A percentile compares a stretch with the other conserved stretches of the same genome.
Evolutionary conservation across 1,284 basidiomycete genomes (phyloP).

Genomic region (Puccinia polysora): DNA sequence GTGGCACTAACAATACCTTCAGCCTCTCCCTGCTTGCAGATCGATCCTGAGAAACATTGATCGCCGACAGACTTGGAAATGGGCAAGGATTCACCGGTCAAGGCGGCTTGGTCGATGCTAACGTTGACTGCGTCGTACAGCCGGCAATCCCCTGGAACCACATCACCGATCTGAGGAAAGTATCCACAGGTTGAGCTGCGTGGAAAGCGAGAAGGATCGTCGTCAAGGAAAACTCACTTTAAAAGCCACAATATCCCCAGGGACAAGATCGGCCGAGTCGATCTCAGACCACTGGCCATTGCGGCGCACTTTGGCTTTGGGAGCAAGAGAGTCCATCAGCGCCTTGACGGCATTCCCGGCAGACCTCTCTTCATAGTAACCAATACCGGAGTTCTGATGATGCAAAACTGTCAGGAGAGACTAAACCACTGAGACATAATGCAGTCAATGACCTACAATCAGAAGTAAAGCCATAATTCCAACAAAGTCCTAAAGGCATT

Average conservation of each 20-base stretch:
- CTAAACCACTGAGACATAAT: background rate
- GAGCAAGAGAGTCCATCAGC: slow-evolving; percentile 97
- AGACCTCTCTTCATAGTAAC: slow-evolving; percentile 95
- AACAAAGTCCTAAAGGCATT: slow-evolving; percentile 70
- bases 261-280: slow-evolving; percentile 72
- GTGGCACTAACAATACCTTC: slow-evolving; percentile 96
- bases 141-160: slow-evolving; percentile 33
- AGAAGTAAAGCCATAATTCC: slow-evolving; percentile 88
- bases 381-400: slow-evolving; percentile 75
- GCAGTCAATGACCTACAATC: slow-evolving; percentile 55
- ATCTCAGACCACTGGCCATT: slow-evolving; percentile 77
- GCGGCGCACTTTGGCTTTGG: slow-evolving; percentile 88
- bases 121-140: slow-evolving; percentile 39
- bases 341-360: slow-evolving; percentile 98
- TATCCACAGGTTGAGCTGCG: too few species aligned
- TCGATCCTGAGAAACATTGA: slow-evolving; percentile 64
- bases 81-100: slow-evolving; percentile 92
- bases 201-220: background rate
- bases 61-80: slow-evolving; percentile 75
- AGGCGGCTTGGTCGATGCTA: slow-evolving; percentile 79
- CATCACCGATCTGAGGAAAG: slow-evolving; percentile 31
- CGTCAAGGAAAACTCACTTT: slow-evolving; percentile 70
- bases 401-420: background rate
- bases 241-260: slow-evolving; percentile 90
- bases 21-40: slow-evolving; percentile 94